Conservation (phyloP, 371 early-diverging fungal genomes). For the Haplosporangium sp. region DNA sequence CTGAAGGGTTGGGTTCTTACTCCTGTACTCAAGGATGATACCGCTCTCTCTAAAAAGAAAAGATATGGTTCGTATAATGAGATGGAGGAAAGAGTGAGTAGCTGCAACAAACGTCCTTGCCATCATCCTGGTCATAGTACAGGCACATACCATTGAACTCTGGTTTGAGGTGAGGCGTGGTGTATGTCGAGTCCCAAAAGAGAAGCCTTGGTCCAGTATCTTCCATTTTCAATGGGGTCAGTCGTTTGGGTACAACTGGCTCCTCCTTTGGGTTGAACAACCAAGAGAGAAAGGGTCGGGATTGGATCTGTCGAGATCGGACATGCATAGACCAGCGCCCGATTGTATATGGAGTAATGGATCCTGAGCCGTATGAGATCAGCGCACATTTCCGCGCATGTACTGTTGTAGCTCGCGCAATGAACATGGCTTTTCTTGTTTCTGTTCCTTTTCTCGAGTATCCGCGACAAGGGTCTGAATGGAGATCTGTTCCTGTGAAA, state of each 20-base stretch:
- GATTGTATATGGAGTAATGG: not conserved
- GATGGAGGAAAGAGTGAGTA: no score
- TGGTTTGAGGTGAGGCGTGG: slow-evolving; percentile 40
- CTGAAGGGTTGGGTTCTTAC: slow-evolving; percentile 16
- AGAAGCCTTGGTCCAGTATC: slow-evolving; percentile 31
- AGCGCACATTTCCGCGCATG: slow-evolving; percentile 7
- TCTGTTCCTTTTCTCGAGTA: not conserved
- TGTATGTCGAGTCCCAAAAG: slow-evolving; percentile 54
- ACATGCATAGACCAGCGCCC: not conserved
- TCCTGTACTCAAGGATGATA: slow-evolving; percentile 46
- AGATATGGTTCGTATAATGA: not conserved
- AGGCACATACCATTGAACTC: slow-evolving; percentile 47
- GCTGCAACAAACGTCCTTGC: no score
- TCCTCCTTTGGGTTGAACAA: slow-evolving; percentile 53
- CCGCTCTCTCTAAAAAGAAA: slow-evolving; percentile 19
- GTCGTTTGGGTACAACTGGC: slow-evolving; percentile 31
- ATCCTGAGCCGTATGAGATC: slow-evolving; percentile 1
- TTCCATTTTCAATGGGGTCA: slow-evolving; percentile 33
- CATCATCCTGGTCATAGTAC: no score
- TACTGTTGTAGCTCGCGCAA: slow-evolving; percentile 16
- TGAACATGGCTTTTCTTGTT: slow-evolving; percentile 13
- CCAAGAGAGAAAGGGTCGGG: slow-evolving; percentile 45
- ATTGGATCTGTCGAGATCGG: slow-evolving; percentile 14
- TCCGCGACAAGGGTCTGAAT: no score
- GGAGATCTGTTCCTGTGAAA: no score